Conservation (phyloP, 768 basidiomycete species). For the Coprinopsis cinerea region DNA sequence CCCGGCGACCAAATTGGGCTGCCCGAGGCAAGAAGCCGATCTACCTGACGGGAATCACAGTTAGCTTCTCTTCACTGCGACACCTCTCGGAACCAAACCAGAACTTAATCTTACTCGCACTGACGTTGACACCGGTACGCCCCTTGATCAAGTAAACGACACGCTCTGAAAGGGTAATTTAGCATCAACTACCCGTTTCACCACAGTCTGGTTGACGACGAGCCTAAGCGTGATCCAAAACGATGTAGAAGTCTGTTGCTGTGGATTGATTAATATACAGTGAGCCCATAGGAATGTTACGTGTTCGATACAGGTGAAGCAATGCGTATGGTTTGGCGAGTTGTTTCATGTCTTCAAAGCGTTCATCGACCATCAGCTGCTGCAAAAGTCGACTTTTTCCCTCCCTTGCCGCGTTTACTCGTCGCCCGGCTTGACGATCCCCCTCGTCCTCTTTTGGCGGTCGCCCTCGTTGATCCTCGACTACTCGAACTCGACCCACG, state of each 20-base stretch:
- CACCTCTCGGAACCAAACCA: background rate
- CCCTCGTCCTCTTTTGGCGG: conserved; percentile 19
- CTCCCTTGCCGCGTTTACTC: conserved; percentile 24
- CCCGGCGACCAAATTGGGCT: too few relatives aligned
- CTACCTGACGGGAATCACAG: background rate
- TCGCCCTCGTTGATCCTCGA: background rate
- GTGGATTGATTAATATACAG: background rate
- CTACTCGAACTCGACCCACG: conserved; percentile 10
- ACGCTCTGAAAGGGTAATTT: too few relatives aligned
- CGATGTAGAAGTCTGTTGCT: too few relatives aligned
- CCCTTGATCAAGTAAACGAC: background rate
- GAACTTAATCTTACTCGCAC: background rate
- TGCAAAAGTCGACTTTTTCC: conserved; percentile 32
- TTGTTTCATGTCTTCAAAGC: background rate
- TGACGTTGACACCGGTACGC: background rate
- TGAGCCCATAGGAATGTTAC: background rate
- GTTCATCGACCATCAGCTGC: conserved; percentile 26
- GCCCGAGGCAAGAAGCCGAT: background rate
- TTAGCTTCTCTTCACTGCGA: background rate
- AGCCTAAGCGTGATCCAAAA: too few relatives aligned
- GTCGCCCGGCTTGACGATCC: conserved; percentile 14
- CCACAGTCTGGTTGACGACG: too few relatives aligned
- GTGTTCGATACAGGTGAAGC: background rate
- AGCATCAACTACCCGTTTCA: too few relatives aligned
- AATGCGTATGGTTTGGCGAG: background rate